Conservation (phyloP, 306 rosid species). For the Trifolium pratense region DNA sequence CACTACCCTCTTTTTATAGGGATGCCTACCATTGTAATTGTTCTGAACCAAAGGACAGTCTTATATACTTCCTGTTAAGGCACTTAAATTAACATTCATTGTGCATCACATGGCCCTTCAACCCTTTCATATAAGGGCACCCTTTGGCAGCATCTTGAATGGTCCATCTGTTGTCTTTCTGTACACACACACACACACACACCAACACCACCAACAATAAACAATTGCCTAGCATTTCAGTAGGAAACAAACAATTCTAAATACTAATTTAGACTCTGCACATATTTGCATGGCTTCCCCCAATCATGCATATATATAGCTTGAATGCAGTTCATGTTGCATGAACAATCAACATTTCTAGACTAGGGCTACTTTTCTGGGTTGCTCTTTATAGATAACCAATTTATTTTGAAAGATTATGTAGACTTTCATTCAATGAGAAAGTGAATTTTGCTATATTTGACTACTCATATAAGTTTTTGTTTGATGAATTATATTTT, state of each 20-base stretch:
- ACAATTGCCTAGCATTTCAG: constrained; percentile 21
- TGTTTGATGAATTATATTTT: neutral
- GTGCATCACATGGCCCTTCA: constrained; percentile 30
- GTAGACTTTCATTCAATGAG: constrained; percentile 28
- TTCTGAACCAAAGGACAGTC: constrained; percentile 45
- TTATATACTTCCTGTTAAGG: constrained; percentile 40
- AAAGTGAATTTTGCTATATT: constrained; percentile 12
- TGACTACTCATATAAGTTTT: neutral
- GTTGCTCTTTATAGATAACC: constrained; percentile 33
- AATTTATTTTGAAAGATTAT: constrained; percentile 30
- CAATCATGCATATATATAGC: constrained; percentile 25
- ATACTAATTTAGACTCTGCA: constrained; percentile 37
- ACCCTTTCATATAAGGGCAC: constrained; percentile 39
- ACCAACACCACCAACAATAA: neutral
- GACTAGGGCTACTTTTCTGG: constrained; percentile 30
- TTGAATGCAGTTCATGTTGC: constrained; percentile 39
- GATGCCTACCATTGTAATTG: constrained; percentile 41
- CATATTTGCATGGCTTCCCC: constrained; percentile 29
- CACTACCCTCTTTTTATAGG: constrained; percentile 34
- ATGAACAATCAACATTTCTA: constrained; percentile 29
- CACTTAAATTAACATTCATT: constrained; percentile 36
- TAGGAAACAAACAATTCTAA: constrained; percentile 36
- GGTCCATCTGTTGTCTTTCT: constrained; percentile 37
- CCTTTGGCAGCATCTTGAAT: constrained; percentile 17
- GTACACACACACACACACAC: neutral